Percentiles rank a stretch among this genome's conserved stretches.
phyloP scores from a whole-genome alignment of 176 grass and related monocot species.

The Ananas comosus region DNA sequence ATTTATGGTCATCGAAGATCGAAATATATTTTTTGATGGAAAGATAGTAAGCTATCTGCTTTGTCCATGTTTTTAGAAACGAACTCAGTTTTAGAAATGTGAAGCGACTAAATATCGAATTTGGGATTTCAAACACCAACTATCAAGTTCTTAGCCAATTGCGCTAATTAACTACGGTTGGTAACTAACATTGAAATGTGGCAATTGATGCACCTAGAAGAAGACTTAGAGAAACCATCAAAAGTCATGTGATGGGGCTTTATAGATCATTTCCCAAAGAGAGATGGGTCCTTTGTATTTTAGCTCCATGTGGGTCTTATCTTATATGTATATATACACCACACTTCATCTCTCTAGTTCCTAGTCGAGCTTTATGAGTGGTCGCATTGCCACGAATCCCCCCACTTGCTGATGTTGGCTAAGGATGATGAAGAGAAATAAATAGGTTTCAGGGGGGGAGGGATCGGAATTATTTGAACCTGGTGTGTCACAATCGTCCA shows the following conservation, averaged over 20 bases:
- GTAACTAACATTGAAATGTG: background rate
- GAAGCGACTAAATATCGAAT: too few species aligned
- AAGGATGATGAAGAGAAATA: background rate
- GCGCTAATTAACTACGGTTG: too few species aligned
- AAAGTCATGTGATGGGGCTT: background rate
- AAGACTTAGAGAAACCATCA: background rate
- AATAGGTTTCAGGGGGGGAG: too few species aligned
- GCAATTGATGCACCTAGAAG: constrained; percentile 2
- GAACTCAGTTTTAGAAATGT: too few species aligned
- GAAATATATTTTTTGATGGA: too few species aligned
- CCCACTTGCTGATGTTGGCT: constrained; percentile 16
- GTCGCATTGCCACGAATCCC: constrained; percentile 13
- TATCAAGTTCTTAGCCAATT: too few species aligned
- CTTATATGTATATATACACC: background rate
- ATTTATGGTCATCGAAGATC: too few species aligned
- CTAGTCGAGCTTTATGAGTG: constrained; percentile 1
- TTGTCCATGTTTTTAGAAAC: too few species aligned
- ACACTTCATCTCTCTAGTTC: background rate
- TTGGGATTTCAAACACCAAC: too few species aligned
- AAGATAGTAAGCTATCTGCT: background rate
- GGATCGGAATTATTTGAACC: too few species aligned
- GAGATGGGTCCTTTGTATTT: background rate
- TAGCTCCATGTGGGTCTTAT: constrained; percentile 19
- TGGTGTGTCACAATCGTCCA: too few species aligned
- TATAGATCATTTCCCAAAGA: constrained; percentile 7